Evolutionary conservation across 1,284 basidiomycete species (phyloP), one percentile per base, ranked within the genome.

Genomic region (Inonotus obliquus): DNA sequence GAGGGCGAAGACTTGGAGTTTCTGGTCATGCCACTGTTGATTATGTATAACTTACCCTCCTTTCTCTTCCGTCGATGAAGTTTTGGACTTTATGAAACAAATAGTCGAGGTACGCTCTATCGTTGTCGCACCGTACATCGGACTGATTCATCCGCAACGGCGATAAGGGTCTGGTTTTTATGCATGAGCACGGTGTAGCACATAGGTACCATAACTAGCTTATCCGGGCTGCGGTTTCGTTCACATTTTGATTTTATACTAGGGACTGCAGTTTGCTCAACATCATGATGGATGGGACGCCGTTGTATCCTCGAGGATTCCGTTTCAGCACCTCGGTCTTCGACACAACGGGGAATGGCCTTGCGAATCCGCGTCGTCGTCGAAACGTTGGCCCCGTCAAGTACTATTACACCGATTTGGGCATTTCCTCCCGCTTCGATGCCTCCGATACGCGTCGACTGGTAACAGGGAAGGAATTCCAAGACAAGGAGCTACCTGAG

Each of bases 181-280:
- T 59, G 45, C 57, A 59, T 27, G 27, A 37, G 3, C 25, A 32
- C 2, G 21, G 7, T 39, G 45, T 59, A n/a, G 57, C 57, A 23
- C 57, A 59, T 38, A 32, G 57, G 45, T 59, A 29, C 3, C 13
- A 0, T 73, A 78, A 35, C 21, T 57, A 45, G n/a, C 45, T 17
- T 27, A 57, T 65, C n/a, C n/a, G n/a, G n/a, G 52, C 60, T n/a
- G 52, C 32, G n/a, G n/a, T n/a, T n/a, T n/a, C n/a, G n/a, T n/a
- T n/a, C 32, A 38, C 51, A 55, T 13, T 56, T 41, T 23, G 64
- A 37, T 41, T 57, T 53, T 2, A 19, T 25, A 23, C 41, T 59
- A 81, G 80, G 1, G 79, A 81, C 59, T 72, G 71, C 52, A 71
- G 72, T 56, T 19, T 44, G 2, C 47, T 65, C n/a, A 79, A 79